A percentile compares a stretch with the other conserved stretches of the same genome.
Conservation (phyloP, 2,329 filamentous ascomycete species). For the Fusarium liriodendri region DNA sequence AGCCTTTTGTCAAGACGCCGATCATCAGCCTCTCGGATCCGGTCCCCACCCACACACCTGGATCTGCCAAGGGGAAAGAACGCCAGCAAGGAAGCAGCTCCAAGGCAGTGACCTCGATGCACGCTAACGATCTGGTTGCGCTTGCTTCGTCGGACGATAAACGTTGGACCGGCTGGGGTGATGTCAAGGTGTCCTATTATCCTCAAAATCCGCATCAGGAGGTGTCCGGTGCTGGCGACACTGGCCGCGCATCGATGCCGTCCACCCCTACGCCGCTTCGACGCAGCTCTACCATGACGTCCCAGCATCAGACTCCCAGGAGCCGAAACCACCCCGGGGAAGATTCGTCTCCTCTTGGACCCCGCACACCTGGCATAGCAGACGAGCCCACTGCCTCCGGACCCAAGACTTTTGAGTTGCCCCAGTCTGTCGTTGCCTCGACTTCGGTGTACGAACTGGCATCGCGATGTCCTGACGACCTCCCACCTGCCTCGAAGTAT, state of each 20-base stretch:
- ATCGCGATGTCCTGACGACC: conserved; percentile 65
- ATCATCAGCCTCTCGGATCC: conserved; percentile 64
- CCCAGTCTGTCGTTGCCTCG: conserved; percentile 64
- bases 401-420: conserved; percentile 73
- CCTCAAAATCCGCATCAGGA: conserved; percentile 52
- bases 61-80: conserved; percentile 80
- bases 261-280: conserved; percentile 81
- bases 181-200: conserved; percentile 86
- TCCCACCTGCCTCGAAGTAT: conserved; percentile 81
- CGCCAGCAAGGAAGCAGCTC: conserved; percentile 59
- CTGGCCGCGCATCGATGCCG: conserved; percentile 61
- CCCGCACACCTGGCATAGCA: conserved; percentile 53
- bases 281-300: conserved; percentile 69
- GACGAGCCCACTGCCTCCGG: conserved; percentile 53
- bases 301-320: conserved; percentile 55
- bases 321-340: conserved; percentile 48
- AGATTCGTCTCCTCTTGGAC: conserved; percentile 63
- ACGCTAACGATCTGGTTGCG: conserved; percentile 86
- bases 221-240: conserved; percentile 36
- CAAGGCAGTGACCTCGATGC: conserved; percentile 68
- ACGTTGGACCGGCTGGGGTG: conserved; percentile 82
- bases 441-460: conserved; percentile 68
- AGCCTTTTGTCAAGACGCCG: conserved; percentile 82
- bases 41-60: conserved; percentile 63
- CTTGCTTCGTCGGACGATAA: conserved; percentile 71